Evolutionary conservation across 2,329 filamentous ascomycete genomes (phyloP).

Genomic region (Epichloe sylvatica): DNA sequence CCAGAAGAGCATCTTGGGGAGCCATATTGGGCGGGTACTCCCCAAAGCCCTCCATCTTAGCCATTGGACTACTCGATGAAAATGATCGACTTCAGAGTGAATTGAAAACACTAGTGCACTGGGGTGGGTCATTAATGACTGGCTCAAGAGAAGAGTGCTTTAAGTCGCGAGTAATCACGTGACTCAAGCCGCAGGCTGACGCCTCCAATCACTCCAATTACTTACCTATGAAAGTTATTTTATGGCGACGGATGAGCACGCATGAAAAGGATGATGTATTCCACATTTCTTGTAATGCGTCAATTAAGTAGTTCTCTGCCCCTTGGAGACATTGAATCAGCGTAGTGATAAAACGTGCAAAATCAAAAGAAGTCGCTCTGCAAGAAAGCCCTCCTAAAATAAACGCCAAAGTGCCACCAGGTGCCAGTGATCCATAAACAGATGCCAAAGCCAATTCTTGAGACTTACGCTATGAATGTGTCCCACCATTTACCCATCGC

Average conservation of each 20-base stretch:
- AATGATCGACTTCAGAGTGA: not conserved
- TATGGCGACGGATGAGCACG: too few relatives aligned
- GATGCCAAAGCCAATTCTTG: constrained; percentile 17
- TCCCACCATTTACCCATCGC: constrained; percentile 15
- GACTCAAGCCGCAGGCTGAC: too few relatives aligned
- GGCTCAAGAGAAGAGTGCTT: too few relatives aligned
- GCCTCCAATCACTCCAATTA: too few relatives aligned
- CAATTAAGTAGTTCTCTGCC: not conserved
- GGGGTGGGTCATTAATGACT: too few relatives aligned
- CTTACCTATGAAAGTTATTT: too few relatives aligned
- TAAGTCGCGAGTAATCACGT: too few relatives aligned
- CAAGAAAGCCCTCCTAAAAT: constrained; percentile 10
- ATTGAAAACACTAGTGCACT: not conserved
- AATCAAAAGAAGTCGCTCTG: constrained; percentile 7
- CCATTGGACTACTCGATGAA: not conserved
- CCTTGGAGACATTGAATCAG: not conserved
- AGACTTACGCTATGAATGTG: constrained; percentile 13
- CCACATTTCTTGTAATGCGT: not conserved
- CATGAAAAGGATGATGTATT: too few relatives aligned
- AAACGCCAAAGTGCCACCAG: constrained; percentile 18
- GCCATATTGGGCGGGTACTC: constrained; percentile 54
- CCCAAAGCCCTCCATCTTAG: constrained; percentile 45
- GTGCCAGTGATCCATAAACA: constrained; percentile 18
- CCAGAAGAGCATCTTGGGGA: constrained; percentile 48
- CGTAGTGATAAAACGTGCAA: not conserved